These are phyloP conservation scores for Fomitopsis schrenkii DNA, from an alignment of 1,284 basidiomycete genomes.

Conservation along the genomic window DNA sequence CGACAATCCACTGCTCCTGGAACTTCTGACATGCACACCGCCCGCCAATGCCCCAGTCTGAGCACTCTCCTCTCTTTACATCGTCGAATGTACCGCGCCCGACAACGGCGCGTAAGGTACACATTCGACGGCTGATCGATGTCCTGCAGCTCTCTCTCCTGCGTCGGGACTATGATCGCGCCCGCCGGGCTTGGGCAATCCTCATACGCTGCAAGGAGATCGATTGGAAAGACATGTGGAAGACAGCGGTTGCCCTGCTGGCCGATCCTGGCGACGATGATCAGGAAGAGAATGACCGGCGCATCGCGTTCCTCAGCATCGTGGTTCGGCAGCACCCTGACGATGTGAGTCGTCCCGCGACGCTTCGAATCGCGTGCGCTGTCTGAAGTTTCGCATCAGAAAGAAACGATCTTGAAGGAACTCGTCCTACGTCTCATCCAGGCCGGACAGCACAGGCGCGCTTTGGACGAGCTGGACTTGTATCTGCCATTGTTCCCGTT, in stretches of 20 bases:
- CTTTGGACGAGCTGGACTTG: conserved; percentile 84
- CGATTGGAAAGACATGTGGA: conserved; percentile 75
- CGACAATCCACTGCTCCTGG: background rate
- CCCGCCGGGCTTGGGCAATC: conserved; percentile 74
- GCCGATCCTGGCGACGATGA: conserved; percentile 24
- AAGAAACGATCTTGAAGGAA: conserved; percentile 72
- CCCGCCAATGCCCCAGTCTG: conserved; percentile 25
- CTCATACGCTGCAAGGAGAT: conserved; percentile 82
- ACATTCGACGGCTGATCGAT: conserved; percentile 71
- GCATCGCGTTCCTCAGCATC: conserved; percentile 57
- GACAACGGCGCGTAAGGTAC: conserved; percentile 55
- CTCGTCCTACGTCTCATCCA: conserved; percentile 65
- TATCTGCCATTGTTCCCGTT: conserved; percentile 85
- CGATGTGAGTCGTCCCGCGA: conserved; percentile 42
- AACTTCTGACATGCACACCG: background rate
- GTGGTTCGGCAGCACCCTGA: conserved; percentile 67
- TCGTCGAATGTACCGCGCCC: conserved; percentile 42
- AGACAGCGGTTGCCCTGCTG: conserved; percentile 60
- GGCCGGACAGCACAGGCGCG: conserved; percentile 54
- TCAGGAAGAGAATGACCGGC: conserved; percentile 28
- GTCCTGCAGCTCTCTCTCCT: conserved; percentile 73
- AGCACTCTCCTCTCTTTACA: conserved; percentile 51
- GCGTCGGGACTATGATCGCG: conserved; percentile 61
- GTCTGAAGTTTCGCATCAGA: conserved; percentile 37
- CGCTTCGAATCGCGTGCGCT: background rate